These are phyloP conservation scores for Termitomyces sp. DNA, from an alignment of 768 basidiomycete genomes.

Conservation along the genomic window DNA sequence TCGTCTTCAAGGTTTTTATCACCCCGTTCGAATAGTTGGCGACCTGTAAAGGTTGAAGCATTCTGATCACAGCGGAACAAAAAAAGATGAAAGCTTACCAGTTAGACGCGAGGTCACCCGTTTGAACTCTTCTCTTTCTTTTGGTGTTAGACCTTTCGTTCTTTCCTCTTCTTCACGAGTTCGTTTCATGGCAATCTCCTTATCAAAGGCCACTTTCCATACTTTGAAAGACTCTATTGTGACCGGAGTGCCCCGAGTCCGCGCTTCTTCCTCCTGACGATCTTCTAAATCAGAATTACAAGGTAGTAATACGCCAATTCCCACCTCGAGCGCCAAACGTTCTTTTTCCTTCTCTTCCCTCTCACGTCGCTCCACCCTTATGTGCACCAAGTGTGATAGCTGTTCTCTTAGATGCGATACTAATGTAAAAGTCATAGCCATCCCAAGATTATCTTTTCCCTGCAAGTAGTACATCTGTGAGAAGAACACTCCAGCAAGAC, in stretches of 20 bases:
- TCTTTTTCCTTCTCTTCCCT: conserved; percentile 71
- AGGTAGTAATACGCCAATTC: background rate
- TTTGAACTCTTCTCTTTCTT: conserved; percentile 84
- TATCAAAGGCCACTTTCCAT: conserved; percentile 83
- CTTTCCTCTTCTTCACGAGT: conserved; percentile 71
- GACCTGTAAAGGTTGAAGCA: conserved; percentile 46
- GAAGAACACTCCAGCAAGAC: conserved; percentile 1
- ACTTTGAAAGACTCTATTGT: conserved; percentile 73
- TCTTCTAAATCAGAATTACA: background rate
- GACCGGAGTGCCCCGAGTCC: conserved; percentile 89
- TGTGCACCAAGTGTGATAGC: conserved; percentile 56
- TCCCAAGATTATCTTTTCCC: conserved; percentile 85
- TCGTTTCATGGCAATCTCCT: conserved; percentile 53
- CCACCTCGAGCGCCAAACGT: conserved; percentile 70
- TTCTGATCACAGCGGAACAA: background rate
- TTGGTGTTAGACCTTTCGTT: conserved; percentile 62
- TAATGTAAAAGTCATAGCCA: conserved; percentile 98
- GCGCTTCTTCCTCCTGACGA: conserved; percentile 75
- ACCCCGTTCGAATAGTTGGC: conserved; percentile 82
- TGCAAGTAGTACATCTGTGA: conserved; percentile 21
- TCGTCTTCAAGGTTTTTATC: conserved; percentile 79
- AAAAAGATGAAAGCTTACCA: conserved; percentile 40
- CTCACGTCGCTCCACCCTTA: conserved; percentile 49
- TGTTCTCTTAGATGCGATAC: conserved; percentile 81
- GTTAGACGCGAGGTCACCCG: conserved; percentile 53